A percentile compares a stretch with the other conserved stretches of the same genome.
Conservation (phyloP, 441 rosid species). For the Raphanus hybrid region DNA sequence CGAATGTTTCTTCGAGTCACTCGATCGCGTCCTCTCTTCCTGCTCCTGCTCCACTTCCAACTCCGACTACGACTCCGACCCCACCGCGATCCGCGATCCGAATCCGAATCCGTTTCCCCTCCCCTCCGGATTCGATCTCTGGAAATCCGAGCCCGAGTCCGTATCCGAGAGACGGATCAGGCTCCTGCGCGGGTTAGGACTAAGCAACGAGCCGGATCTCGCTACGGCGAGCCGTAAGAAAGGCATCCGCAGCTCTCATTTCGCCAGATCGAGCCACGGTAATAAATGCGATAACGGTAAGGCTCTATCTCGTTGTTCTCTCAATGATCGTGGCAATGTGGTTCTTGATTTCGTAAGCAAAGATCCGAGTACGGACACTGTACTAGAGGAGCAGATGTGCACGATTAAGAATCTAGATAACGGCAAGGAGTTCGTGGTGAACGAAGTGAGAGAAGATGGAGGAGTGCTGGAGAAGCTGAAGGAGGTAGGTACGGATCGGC, state of each 20-base stretch:
- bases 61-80: constrained; percentile 61
- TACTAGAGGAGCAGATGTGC: constrained; percentile 52
- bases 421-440: constrained; percentile 87
- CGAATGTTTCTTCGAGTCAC: constrained; percentile 89
- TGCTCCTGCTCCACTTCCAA: constrained; percentile 67
- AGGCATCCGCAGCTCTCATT: constrained; percentile 38
- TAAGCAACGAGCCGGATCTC: constrained; percentile 58
- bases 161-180: constrained; percentile 82
- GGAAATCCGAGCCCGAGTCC: constrained; percentile 87
- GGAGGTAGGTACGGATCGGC: constrained; percentile 92
- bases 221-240: constrained; percentile 42
- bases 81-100: constrained; percentile 51
- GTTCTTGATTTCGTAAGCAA: constrained; percentile 48
- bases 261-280: constrained; percentile 43
- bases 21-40: constrained; percentile 83
- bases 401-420: constrained; percentile 85
- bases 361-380: constrained; percentile 45
- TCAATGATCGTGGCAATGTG: constrained; percentile 37
- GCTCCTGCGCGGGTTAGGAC: constrained; percentile 79
- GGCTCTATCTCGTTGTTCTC: constrained; percentile 36
- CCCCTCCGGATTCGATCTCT: constrained; percentile 72
- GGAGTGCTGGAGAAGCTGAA: constrained; percentile 71
- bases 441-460: constrained; percentile 88
- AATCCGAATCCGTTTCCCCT: constrained; percentile 46
- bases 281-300: constrained; percentile 19